phyloP scores from a whole-genome alignment of 139 green algal genomes.

The Marvania coccoides region DNA sequence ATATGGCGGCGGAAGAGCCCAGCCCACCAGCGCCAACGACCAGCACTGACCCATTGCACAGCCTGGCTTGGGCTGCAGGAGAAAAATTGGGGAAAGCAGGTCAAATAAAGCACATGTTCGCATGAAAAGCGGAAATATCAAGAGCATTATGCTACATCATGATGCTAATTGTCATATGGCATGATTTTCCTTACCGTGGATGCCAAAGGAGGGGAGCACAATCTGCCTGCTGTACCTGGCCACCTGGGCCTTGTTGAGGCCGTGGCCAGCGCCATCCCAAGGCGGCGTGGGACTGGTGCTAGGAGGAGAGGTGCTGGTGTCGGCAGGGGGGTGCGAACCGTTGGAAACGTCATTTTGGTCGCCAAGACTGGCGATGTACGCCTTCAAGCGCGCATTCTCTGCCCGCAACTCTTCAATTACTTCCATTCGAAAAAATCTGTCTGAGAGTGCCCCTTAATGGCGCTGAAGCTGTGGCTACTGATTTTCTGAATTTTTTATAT shows the following conservation, averaged over 20 bases:
- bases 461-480: not conserved
- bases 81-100: not conserved
- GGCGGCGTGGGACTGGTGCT: too few relatives aligned
- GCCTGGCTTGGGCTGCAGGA: constrained; percentile 49
- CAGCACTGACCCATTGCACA: constrained; percentile 61
- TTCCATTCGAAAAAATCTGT: not conserved
- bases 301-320: not conserved
- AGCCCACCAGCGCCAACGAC: constrained; percentile 85
- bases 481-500: not conserved
- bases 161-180: not conserved
- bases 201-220: constrained; percentile 72
- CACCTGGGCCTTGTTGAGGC: constrained; percentile 53
- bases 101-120: not conserved
- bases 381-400: constrained; percentile 19
- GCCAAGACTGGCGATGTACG: not conserved
- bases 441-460: too few relatives aligned
- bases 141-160: too few relatives aligned
- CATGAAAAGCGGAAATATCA: too few relatives aligned
- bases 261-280: constrained; percentile 38
- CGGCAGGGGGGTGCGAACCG: not conserved
- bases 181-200: constrained; percentile 29
- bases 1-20: constrained; percentile 74
- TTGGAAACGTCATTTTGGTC: too few relatives aligned
- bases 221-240: constrained; percentile 81
- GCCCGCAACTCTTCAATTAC: constrained; percentile 8